Percentiles rank a stretch among this genome's conserved stretches.
Conservation (phyloP, 2,329 filamentous ascomycete genomes). For the Colletotrichum tabaci region DNA sequence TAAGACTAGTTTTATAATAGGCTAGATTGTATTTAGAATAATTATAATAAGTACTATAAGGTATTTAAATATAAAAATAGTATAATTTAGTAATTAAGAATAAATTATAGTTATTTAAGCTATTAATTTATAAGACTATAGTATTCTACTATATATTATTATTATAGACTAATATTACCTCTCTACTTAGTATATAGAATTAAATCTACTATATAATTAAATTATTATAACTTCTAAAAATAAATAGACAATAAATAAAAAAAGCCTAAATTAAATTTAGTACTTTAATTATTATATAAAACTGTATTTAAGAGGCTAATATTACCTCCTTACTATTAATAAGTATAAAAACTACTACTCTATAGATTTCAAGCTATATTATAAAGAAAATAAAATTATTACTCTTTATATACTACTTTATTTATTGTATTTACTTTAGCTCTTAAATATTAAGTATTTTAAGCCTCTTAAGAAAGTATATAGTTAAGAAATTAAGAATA, state of each 20-base stretch:
- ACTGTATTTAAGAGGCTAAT: background rate
- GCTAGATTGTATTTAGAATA: slow-evolving; percentile 46
- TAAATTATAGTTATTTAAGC: background rate
- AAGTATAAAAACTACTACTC: background rate
- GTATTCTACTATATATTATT: background rate
- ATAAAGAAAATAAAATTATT: background rate
- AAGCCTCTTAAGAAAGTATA: background rate
- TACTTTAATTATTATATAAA: background rate
- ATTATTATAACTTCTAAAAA: too few species aligned
- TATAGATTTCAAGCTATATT: background rate
- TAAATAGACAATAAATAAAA: too few species aligned
- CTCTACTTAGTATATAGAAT: too few species aligned
- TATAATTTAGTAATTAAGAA: slow-evolving; percentile 26
- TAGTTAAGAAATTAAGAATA: too few species aligned
- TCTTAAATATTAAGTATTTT: background rate
- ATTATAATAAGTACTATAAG: slow-evolving; percentile 48
- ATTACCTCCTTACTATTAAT: background rate
- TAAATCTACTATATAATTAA: too few species aligned
- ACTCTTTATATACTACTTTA: background rate
- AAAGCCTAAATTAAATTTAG: background rate
- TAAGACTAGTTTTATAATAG: slow-evolving; percentile 45
- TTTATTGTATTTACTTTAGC: background rate
- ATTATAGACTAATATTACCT: too few species aligned
- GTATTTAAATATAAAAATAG: slow-evolving; percentile 41
- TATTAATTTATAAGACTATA: background rate